phyloP scores from a whole-genome alignment of 768 basidiomycete genomes.

The Tephrocybe sp. region DNA sequence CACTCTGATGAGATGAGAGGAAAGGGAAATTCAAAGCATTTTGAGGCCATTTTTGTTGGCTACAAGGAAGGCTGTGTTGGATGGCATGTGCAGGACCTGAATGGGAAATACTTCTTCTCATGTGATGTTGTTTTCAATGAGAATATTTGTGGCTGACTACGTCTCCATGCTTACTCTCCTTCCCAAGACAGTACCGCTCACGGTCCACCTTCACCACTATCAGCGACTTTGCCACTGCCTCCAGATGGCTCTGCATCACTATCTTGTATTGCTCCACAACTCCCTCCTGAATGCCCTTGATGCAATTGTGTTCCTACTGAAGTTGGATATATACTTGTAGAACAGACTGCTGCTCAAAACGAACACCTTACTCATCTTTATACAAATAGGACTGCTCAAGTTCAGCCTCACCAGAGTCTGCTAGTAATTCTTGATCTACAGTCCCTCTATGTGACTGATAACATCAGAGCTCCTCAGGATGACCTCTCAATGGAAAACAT shows the following conservation, averaged over 20 bases:
- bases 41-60: constrained; percentile 24
- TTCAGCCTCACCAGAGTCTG: neutral
- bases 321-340: neutral
- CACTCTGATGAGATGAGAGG: constrained; percentile 18
- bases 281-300: too few species aligned
- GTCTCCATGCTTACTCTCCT: too few species aligned
- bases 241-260: neutral
- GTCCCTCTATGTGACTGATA: neutral
- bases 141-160: neutral
- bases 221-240: too few species aligned
- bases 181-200: neutral
- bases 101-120: constrained; percentile 2
- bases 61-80: neutral
- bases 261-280: neutral
- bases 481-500: neutral
- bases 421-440: neutral
- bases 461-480: neutral
- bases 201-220: neutral
- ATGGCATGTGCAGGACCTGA: neutral
- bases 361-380: neutral
- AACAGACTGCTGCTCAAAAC: neutral
- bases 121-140: neutral
- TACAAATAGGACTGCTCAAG: neutral
- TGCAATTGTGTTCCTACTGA: neutral
- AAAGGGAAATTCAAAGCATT: constrained; percentile 15